Conservation (phyloP, 306 rosid genomes). For the Castanea sativa region DNA sequence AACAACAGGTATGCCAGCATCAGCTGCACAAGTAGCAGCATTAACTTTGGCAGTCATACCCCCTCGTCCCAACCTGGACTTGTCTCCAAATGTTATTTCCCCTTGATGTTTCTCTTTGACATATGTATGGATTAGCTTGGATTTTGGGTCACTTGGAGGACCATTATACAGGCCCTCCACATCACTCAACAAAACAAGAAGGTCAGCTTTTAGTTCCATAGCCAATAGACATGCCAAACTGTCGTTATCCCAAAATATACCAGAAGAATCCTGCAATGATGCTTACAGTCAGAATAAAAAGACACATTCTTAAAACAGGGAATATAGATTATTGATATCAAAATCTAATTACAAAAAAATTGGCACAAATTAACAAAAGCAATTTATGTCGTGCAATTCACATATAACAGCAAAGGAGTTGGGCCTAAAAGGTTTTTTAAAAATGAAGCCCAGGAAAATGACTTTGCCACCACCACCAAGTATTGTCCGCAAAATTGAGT, state of each 20-base stretch:
- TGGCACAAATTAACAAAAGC: neutral
- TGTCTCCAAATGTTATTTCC: conserved; percentile 83
- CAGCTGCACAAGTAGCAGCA: conserved; percentile 75
- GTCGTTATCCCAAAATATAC: conserved; percentile 93
- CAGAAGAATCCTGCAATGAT: conserved; percentile 74
- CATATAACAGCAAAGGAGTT: too few species aligned
- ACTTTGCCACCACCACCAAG: too few species aligned
- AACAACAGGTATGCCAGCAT: conserved; percentile 78
- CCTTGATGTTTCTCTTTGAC: conserved; percentile 69
- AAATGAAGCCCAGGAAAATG: too few species aligned
- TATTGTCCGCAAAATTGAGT: too few species aligned
- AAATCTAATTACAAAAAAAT: neutral
- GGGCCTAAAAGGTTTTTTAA: too few species aligned
- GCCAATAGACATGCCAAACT: conserved; percentile 86
- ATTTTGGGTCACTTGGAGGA: conserved; percentile 77
- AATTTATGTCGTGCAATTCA: neutral
- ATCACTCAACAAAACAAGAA: conserved; percentile 80
- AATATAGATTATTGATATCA: neutral
- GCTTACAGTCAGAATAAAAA: conserved; percentile 30
- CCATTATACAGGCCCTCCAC: conserved; percentile 90
- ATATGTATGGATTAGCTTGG: conserved; percentile 76
- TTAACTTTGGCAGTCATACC: conserved; percentile 93
- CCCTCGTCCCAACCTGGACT: conserved; percentile 83
- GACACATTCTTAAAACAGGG: conserved; percentile 4
- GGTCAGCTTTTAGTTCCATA: conserved; percentile 80